Conservation (phyloP, 257 asterid genomes). For the Catharanthus roseus region DNA sequence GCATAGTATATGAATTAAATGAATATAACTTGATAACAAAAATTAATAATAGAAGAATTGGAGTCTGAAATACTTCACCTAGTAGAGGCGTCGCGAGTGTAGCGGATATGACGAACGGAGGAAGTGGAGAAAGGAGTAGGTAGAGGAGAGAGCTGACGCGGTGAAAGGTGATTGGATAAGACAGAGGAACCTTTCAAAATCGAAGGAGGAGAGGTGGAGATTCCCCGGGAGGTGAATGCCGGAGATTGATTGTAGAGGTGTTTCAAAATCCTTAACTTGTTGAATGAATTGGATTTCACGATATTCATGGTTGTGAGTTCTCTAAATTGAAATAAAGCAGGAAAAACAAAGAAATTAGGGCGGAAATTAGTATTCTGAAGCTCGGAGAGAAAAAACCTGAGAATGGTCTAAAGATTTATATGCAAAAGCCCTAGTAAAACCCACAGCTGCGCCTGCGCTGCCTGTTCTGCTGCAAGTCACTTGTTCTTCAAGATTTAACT, state of each 20-base stretch:
- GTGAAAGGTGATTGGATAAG: constrained; percentile 17
- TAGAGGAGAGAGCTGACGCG: constrained; percentile 28
- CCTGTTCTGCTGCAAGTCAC: too few species aligned
- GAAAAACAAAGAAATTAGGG: neutral
- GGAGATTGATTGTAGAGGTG: constrained; percentile 34
- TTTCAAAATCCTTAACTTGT: constrained; percentile 35
- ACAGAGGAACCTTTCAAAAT: constrained; percentile 34
- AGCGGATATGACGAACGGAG: constrained; percentile 61
- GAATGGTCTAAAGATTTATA: neutral
- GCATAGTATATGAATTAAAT: neutral
- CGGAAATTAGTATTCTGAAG: neutral
- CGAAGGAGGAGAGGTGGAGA: constrained; percentile 52
- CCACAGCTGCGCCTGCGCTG: constrained; percentile 13
- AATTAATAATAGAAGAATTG: too few species aligned
- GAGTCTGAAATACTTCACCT: constrained; percentile 31
- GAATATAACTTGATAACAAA: neutral
- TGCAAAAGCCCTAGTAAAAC: constrained; percentile 26
- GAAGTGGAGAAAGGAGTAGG: constrained; percentile 26
- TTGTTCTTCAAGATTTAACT: neutral
- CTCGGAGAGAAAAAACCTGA: neutral
- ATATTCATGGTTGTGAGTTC: constrained; percentile 36
- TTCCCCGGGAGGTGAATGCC: constrained; percentile 33
- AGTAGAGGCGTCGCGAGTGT: constrained; percentile 47
- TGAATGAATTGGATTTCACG: constrained; percentile 37
- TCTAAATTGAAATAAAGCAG: neutral